Evolutionary conservation across 257 asterid species (phyloP).

Genomic region (Forsythia viridissima): DNA sequence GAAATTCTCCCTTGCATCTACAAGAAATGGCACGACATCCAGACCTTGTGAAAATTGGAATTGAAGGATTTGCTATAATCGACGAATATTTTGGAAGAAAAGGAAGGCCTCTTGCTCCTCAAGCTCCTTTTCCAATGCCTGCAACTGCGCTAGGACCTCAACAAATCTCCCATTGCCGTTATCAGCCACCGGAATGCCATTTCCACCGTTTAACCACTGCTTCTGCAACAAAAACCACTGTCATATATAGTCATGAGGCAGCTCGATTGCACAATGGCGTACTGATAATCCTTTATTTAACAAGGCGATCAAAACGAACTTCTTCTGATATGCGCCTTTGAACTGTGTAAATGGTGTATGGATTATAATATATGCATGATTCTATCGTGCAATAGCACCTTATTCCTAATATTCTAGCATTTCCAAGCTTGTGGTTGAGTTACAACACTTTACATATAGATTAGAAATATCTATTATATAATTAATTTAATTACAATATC

Average conservation of each 20-base stretch:
- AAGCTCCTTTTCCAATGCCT: conserved; percentile 1
- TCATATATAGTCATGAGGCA: neutral
- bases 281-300: neutral
- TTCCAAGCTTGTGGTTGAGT: too few species aligned
- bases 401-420: too few species aligned
- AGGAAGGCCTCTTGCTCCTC: neutral
- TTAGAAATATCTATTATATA: too few species aligned
- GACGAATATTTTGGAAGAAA: conserved; percentile 21
- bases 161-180: conserved; percentile 4
- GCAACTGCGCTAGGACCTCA: neutral
- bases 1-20: conserved; percentile 1
- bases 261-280: neutral
- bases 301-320: neutral
- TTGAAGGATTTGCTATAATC: conserved; percentile 37
- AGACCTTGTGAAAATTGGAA: conserved; percentile 37
- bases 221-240: neutral
- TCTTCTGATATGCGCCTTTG: neutral
- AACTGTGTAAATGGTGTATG: too few species aligned
- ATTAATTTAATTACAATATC: too few species aligned
- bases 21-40: conserved; percentile 21
- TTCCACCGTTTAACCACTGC: neutral
- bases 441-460: too few species aligned
- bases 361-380: too few species aligned
- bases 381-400: too few species aligned
- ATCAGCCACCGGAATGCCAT: conserved; percentile 12